Evolutionary conservation across 73 alveolate species (phyloP).

Genomic region (Durusdinium trenchii): DNA sequence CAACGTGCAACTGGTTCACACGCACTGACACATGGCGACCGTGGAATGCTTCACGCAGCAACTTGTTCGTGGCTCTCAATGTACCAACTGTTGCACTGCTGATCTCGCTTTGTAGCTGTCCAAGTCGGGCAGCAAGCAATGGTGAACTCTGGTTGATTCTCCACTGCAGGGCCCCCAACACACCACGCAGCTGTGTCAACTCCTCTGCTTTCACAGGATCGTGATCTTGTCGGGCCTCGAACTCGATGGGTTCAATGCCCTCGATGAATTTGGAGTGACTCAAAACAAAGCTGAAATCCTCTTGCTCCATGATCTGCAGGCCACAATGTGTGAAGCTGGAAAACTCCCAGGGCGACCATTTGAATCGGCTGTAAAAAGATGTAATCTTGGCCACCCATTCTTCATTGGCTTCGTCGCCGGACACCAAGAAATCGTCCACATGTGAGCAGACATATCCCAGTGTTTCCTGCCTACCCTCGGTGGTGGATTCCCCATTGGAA

Average conservation of each 20-base stretch:
- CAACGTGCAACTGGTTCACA: background rate
- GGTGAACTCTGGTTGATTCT: background rate
- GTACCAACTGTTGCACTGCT: background rate
- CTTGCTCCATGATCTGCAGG: background rate
- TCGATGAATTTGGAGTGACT: background rate
- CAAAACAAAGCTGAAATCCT: background rate
- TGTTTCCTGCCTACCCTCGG: no score
- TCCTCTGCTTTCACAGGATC: background rate
- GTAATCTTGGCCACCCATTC: background rate
- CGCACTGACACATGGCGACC: background rate
- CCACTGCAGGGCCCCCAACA: conserved; percentile 6
- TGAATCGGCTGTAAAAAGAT: background rate
- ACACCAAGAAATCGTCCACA: conserved; percentile 7
- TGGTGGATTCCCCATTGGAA: background rate
- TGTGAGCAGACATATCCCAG: background rate
- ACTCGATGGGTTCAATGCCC: background rate
- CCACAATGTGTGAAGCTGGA: conserved; percentile 5
- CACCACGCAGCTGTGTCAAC: background rate
- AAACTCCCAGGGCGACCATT: conserved; percentile 17
- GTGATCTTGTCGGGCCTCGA: background rate
- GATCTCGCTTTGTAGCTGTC: background rate
- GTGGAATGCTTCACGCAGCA: background rate
- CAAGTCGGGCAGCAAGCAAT: background rate
- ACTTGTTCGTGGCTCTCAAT: background rate
- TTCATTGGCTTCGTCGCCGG: background rate